These are phyloP conservation scores for Astrocystis sublimbata DNA, from an alignment of 495 filamentous ascomycete species.

Conservation along the genomic window DNA sequence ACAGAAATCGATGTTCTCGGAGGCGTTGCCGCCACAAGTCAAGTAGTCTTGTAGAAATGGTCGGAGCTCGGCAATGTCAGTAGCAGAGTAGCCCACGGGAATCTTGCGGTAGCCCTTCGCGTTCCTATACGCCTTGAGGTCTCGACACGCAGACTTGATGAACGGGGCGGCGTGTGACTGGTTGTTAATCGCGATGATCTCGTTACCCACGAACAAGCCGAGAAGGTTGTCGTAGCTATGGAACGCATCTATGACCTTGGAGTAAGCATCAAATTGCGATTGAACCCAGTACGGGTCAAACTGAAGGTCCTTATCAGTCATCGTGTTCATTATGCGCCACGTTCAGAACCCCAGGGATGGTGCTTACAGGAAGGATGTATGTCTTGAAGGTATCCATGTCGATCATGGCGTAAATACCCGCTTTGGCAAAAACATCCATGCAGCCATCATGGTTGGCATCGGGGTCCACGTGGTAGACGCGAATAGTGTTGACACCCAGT, in stretches of 20 bases:
- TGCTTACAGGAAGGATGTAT: slow-evolving; percentile 68
- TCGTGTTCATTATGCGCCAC: slow-evolving; percentile 9
- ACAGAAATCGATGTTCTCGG: slow-evolving; percentile 77
- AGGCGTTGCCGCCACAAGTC: slow-evolving; percentile 67
- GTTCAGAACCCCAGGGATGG: slow-evolving; percentile 21
- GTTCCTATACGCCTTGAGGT: slow-evolving; percentile 80
- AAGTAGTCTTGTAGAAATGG: slow-evolving; percentile 90
- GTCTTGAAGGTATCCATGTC: slow-evolving; percentile 85
- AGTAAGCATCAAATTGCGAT: slow-evolving; percentile 64
- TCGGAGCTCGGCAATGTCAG: slow-evolving; percentile 77
- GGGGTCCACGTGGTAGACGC: slow-evolving; percentile 85
- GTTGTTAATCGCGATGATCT: slow-evolving; percentile 66
- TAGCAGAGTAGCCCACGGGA: slow-evolving; percentile 87
- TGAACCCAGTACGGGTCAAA: slow-evolving; percentile 65
- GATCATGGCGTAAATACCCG: slow-evolving; percentile 78
- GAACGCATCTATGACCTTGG: slow-evolving; percentile 76
- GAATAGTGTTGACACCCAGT: slow-evolving; percentile 80
- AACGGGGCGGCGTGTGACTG: slow-evolving; percentile 73
- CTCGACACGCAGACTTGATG: slow-evolving; percentile 76
- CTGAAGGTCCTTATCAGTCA: slow-evolving; percentile 34
- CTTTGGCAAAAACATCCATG: slow-evolving; percentile 67
- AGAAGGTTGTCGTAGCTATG: slow-evolving; percentile 75
- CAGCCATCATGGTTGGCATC: slow-evolving; percentile 67
- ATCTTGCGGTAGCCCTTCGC: slow-evolving; percentile 78
- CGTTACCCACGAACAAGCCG: slow-evolving; percentile 85